Evolutionary conservation across 139 green algal genomes (phyloP).

Genomic region (Monoraphidium neglectum): DNA sequence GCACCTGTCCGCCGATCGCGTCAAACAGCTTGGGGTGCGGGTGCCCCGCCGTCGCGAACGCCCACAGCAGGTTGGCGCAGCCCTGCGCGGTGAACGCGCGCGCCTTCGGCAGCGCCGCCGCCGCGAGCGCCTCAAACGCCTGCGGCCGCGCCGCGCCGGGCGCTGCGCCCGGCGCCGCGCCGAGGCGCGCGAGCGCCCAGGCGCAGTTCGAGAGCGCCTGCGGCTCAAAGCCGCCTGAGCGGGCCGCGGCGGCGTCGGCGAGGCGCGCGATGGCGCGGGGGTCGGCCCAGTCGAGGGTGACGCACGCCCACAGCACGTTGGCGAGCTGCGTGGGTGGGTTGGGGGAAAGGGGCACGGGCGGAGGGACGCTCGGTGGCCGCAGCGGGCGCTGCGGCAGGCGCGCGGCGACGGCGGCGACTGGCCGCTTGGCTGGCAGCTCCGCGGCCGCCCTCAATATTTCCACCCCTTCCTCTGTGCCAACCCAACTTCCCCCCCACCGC

Average conservation of each 20-base stretch:
- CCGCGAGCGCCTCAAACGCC: slow-evolving; percentile 37
- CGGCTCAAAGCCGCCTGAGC: slow-evolving; percentile 29
- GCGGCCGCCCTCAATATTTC: too few species aligned
- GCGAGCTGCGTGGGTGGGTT: too few species aligned
- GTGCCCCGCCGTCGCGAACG: slow-evolving; percentile 24
- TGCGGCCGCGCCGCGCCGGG: slow-evolving; percentile 25
- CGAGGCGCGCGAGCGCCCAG: slow-evolving; percentile 50
- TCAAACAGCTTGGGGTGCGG: slow-evolving; percentile 16
- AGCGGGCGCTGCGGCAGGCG: too few species aligned
- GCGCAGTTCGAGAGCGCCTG: slow-evolving; percentile 35
- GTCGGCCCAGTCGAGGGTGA: slow-evolving; percentile 40
- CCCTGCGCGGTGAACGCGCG: slow-evolving; percentile 39
- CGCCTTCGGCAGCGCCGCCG: slow-evolving; percentile 27
- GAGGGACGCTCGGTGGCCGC: too few species aligned
- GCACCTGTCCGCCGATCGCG: slow-evolving; percentile 10
- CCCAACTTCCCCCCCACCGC: too few species aligned
- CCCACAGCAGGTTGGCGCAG: slow-evolving; percentile 30
- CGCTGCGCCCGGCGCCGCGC: too few species aligned
- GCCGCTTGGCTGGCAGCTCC: too few species aligned
- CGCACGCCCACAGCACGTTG: slow-evolving; percentile 68
- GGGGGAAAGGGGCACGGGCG: too few species aligned
- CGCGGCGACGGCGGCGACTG: too few species aligned
- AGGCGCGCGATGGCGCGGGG: slow-evolving; percentile 7
- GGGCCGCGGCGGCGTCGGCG: slow-evolving; percentile 19
- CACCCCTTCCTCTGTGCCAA: too few species aligned